Evolutionary conservation across 495 filamentous ascomycete species (phyloP).

Genomic region (Penicillium alfredii): DNA sequence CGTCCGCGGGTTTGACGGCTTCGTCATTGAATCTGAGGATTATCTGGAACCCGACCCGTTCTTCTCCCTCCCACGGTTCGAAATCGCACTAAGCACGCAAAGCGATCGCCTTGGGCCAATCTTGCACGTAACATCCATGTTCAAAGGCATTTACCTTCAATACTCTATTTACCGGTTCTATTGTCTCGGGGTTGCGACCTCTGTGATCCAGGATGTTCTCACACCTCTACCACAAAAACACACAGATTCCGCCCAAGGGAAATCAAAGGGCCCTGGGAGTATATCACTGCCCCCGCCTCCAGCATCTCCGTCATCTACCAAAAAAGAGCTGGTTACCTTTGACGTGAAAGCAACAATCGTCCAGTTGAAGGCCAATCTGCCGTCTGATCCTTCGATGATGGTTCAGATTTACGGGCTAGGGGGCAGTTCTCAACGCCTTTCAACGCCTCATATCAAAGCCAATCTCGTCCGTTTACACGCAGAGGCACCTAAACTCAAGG

Average conservation of each 20-base stretch:
- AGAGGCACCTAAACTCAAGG: slow-evolving; percentile 71
- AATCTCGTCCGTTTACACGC: slow-evolving; percentile 78
- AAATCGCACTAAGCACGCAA: slow-evolving; percentile 75
- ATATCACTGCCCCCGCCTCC: slow-evolving; percentile 26
- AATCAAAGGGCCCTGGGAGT: slow-evolving; percentile 10
- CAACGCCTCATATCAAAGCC: slow-evolving; percentile 67
- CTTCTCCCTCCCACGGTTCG: slow-evolving; percentile 77
- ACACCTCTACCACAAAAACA: slow-evolving; percentile 33
- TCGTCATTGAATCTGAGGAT: slow-evolving; percentile 81
- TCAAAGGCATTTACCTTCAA: slow-evolving; percentile 71
- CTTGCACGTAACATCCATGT: slow-evolving; percentile 76
- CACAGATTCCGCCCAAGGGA: slow-evolving; percentile 5
- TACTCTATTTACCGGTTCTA: slow-evolving; percentile 96
- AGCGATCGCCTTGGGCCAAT: slow-evolving; percentile 81
- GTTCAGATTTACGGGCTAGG: slow-evolving; percentile 77
- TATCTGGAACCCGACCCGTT: slow-evolving; percentile 82
- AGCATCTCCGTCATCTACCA: slow-evolving; percentile 22
- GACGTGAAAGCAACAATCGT: slow-evolving; percentile 74
- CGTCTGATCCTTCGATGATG: slow-evolving; percentile 83
- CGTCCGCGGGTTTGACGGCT: slow-evolving; percentile 74
- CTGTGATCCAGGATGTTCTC: slow-evolving; percentile 72
- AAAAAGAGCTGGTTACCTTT: slow-evolving; percentile 65
- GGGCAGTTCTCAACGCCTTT: slow-evolving; percentile 78
- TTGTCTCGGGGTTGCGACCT: slow-evolving; percentile 73
- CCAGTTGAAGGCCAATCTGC: slow-evolving; percentile 84